Evolutionary conservation across 257 asterid species (phyloP).

Genomic region (Asclepias syriaca): DNA sequence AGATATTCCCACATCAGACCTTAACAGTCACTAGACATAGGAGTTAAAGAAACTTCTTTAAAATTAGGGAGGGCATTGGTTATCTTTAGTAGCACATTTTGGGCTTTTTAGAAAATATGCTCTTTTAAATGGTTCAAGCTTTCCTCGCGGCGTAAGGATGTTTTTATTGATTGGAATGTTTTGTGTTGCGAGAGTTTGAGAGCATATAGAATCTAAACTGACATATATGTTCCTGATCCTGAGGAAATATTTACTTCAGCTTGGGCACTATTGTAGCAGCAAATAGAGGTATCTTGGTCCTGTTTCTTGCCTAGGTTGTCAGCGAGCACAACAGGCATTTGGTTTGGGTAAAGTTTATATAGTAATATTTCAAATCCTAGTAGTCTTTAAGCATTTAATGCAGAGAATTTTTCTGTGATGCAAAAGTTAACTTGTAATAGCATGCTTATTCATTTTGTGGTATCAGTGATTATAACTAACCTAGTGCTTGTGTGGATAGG

Average conservation of each 20-base stretch:
- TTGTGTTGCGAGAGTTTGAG: background rate
- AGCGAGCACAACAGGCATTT: background rate
- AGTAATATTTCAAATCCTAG: background rate
- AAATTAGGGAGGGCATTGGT: background rate
- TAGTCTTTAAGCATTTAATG: background rate
- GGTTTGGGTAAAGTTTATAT: background rate
- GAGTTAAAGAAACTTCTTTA: background rate
- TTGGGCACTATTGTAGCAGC: background rate
- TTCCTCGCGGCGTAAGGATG: background rate
- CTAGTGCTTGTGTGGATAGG: conserved; percentile 39
- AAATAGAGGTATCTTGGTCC: background rate
- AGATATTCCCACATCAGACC: background rate
- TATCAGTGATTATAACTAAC: background rate
- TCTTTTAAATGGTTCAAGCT: background rate
- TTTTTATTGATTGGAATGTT: background rate
- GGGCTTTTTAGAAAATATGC: background rate
- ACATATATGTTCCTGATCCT: background rate
- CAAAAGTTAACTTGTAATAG: background rate
- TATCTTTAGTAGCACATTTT: background rate
- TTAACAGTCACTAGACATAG: background rate
- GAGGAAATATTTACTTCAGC: background rate
- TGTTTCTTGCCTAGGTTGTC: background rate
- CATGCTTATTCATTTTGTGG: background rate
- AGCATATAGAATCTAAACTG: background rate
- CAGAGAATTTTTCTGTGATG: background rate